Evolutionary conservation across 176 grass and related monocot genomes (phyloP), one percentile per base, ranked within the genome.

Genomic region (Juncus inflexus): DNA sequence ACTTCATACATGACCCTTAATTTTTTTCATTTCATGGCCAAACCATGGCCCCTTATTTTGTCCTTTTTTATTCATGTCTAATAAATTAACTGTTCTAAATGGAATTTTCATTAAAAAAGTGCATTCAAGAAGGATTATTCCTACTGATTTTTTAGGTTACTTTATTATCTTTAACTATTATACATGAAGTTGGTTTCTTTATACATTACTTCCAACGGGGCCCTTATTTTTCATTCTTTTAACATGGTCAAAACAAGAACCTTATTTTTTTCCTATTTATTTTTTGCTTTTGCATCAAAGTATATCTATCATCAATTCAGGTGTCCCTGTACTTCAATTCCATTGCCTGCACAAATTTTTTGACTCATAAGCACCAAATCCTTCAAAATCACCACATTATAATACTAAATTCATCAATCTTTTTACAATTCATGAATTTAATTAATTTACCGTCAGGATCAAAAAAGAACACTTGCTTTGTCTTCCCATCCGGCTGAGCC

Each of bases 401-500:
- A 52, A 1, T 52, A 52, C 49, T 52, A 57, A 47, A 47, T 47
- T 47, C 43, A 47, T 47, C 43, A 9, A 47, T 47, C 9, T 47
- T 47, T 28, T 28, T 28, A 28, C 19, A 28, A 28, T 28, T 28
- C 19, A 28, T 28, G 19, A 28, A 28, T 28, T 28, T 28, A 28
- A 28, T 28, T 47, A 6, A 62, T 62, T 61, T 62, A 86, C 87
- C 92, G 12, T 97, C 94, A 37, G 94, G 94, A 69, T 99, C 88
- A 77, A 99, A 99, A 80, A 99, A 97, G 85, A 92, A 99, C 47
- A 92, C 75, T 79, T 99, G 80, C 72, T 87, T 82, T 12, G 88
- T 99, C 74, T 42, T 69, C 2, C 85, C 85, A 63, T 90, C 80
- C 11, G 85, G 94, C 61, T 91, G 85, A 41, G 75, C 75, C 65